Evolutionary conservation across 768 basidiomycete species (phyloP).

Genomic region (Lactarius akahatsu): DNA sequence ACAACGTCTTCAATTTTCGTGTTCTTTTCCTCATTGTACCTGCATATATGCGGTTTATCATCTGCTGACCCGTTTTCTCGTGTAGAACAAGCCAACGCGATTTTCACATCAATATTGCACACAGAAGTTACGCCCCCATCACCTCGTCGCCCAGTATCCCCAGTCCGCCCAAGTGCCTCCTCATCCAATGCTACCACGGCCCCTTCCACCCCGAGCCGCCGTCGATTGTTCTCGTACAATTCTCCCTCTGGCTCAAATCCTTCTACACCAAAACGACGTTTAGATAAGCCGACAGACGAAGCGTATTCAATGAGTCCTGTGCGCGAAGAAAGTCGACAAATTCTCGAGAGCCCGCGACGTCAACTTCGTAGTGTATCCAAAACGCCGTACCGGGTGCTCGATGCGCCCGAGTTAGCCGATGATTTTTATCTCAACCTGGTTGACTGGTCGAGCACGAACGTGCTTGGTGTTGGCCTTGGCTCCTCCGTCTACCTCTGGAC

Average conservation of each 20-base stretch:
- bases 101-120: slow-evolving; percentile 75
- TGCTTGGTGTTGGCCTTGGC: slow-evolving; percentile 90
- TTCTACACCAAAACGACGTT: slow-evolving; percentile 52
- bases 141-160: slow-evolving; percentile 62
- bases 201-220: slow-evolving; percentile 47
- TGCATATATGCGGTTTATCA: slow-evolving; percentile 27
- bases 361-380: slow-evolving; percentile 83
- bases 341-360: slow-evolving; percentile 83
- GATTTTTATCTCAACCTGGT: slow-evolving; percentile 99
- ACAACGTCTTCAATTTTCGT: not conserved
- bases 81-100: slow-evolving; percentile 79
- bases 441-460: slow-evolving; percentile 95
- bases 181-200: slow-evolving; percentile 33
- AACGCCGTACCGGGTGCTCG: slow-evolving; percentile 94
- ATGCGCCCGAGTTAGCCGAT: slow-evolving; percentile 95
- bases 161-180: slow-evolving; percentile 36
- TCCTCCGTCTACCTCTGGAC: slow-evolving; percentile 97
- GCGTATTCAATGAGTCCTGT: slow-evolving; percentile 92
- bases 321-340: slow-evolving; percentile 72
- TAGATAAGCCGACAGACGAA: slow-evolving; percentile 85
- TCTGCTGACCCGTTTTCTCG: slow-evolving; percentile 24
- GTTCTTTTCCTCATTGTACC: slow-evolving; percentile 10
- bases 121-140: slow-evolving; percentile 75
- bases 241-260: slow-evolving; percentile 56
- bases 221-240: slow-evolving; percentile 67